Percentiles rank a stretch among this genome's conserved stretches.
Conservation (phyloP, 495 filamentous ascomycete species). For the Daldinia loculata region DNA sequence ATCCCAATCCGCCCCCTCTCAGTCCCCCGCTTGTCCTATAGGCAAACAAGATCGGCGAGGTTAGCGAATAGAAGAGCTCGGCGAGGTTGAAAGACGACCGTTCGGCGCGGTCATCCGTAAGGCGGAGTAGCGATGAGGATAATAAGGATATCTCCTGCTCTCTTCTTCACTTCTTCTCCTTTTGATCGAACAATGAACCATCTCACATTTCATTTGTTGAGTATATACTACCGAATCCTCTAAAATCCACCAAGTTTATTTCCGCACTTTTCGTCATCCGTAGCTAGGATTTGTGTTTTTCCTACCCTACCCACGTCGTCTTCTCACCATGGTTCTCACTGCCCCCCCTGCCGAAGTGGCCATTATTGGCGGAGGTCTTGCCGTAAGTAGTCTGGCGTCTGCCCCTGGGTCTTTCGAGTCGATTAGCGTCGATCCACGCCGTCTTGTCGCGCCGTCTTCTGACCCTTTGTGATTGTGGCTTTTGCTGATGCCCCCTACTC, state of each 20-base stretch:
- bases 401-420: neutral
- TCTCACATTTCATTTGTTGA: neutral
- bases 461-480: neutral
- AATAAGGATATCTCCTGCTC: neutral
- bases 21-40: neutral
- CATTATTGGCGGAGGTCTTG: conserved; percentile 8
- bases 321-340: neutral
- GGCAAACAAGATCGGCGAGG: neutral
- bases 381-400: neutral
- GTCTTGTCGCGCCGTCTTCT: neutral
- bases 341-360: conserved; percentile 2
- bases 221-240: neutral
- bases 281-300: neutral
- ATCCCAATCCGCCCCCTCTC: neutral
- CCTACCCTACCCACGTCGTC: neutral
- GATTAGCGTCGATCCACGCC: neutral
- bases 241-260: neutral
- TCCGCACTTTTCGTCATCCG: neutral
- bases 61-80: neutral
- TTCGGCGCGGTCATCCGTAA: neutral
- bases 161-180: neutral
- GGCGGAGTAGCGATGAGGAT: neutral
- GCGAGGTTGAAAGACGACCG: neutral
- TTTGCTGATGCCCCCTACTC: neutral
- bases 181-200: neutral